Evolutionary conservation across 106 monocot species (phyloP), one percentile per base, ranked within the genome.

Genomic region (Acorus gramineus): DNA sequence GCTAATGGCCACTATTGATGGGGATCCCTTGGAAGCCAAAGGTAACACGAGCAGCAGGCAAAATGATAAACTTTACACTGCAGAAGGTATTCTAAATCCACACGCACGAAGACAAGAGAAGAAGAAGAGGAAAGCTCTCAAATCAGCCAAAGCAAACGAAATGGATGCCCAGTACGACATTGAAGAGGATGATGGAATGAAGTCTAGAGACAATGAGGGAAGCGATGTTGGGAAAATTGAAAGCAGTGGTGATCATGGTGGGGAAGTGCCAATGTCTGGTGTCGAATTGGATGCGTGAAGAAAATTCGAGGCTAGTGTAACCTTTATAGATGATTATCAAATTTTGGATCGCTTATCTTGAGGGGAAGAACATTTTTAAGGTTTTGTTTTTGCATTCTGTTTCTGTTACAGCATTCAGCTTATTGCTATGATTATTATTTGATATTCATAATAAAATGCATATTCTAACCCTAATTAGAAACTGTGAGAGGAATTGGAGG

Each of bases 151-250:
- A 62, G 6, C 64, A 8, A 64, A 75, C 63, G 73, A 75, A 3
- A 91, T 87, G 85, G 90, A 87, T 60, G 95, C 82, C 6, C 87
- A 91, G 64, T 96, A 90, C 69, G 95, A 96, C 72, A 90, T 90
- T 59, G 91, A 87, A 75, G 81, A 85, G 8, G 95, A 96, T 79
- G 95, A 96, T 28, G 28, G 28, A 28, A 74, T 76, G 72, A 74
- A 59, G 49, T 70, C 76, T 47, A 47, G 42, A 2, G 46, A 13
- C 2, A 46, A 61, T 2, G 72, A 53, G n/a, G 50, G 7, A n/a
- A 14, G 62, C 28, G 28, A 52, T 11, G 46, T 14, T 1, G 65
- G 6, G 1, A 50, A 67, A 9, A 68, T 68, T 12, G 77, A 66
- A n/a, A 69, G 45, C 42, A 78, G 67, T 52, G 63, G n/a, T 5